Base-by-base conservation (phyloP, 2,329 filamentous ascomycete species). In the Scorias spongiosa region DNA sequence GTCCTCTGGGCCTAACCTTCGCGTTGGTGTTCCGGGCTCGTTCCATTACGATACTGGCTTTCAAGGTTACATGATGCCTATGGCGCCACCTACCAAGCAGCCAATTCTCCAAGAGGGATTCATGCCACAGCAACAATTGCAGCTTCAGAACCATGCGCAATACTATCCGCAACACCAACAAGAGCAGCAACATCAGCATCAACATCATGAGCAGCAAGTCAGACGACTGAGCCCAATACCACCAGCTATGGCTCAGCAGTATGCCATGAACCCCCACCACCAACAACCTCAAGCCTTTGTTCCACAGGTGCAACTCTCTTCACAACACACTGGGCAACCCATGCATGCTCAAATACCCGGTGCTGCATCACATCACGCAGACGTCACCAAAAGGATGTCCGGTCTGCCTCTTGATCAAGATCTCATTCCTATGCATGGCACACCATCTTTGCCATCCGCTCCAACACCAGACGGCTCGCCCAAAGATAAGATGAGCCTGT, bases 401-500 rank as follows among this genome's bases (percentile, higher is more conserved):
- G 49, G 44, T 17, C 41, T 53, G 29, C 46, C 51, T 28, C 48
- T 56, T 43, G 55, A 59, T 45, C 52, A 54, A 4, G 51, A 53
- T 18, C 50, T 59, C 36, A 44, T 44, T 38, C 36, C 29, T 14
- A 42, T 43, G 18, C 46, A 47, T 39, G 49, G 53, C 47, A 56
- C 54, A 14, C 53, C 53, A 30, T 18, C 38, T 2, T 48, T 53
- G 41, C 46, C 49, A 10, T 52, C 55, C 7, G 48, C 50, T 41
- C 51, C 46, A 30, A 52, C 50, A 34, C 57, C 49, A 14, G 57
- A 59, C 7, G 60, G 53, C 44, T 62, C 59, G 30, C 60, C 60
- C 18, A 56, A 56, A 50, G 58, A 61, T 45, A 61, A 61, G 53
- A 63, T 63, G 60, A 59, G 58, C 49, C 50, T 63, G 15, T 61